A percentile compares a stretch with the other conserved stretches of the same genome.
These are phyloP conservation scores for Tolypocladium nubicola DNA, from an alignment of 2,329 filamentous ascomycete species.

Conservation along the genomic window DNA sequence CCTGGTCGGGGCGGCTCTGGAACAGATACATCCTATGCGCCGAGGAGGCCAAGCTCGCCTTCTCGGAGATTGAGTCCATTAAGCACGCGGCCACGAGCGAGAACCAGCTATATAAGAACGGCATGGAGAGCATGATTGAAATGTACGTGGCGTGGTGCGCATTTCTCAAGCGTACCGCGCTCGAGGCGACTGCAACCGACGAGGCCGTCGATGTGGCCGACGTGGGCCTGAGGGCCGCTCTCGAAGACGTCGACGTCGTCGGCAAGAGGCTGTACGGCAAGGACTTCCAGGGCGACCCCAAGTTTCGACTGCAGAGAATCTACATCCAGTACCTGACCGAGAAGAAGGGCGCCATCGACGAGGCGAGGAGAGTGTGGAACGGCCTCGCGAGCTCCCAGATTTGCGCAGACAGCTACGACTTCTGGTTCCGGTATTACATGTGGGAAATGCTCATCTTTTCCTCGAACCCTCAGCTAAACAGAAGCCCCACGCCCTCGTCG, in stretches of 20 bases:
- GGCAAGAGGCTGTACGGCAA: conserved; percentile 64
- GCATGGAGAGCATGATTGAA: conserved; percentile 79
- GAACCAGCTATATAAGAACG: conserved; percentile 72
- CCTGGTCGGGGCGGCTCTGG: conserved; percentile 88
- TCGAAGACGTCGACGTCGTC: conserved; percentile 77
- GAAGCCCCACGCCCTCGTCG: conserved; percentile 40
- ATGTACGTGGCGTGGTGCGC: conserved; percentile 93
- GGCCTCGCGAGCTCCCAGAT: conserved; percentile 53
- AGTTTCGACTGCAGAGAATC: conserved; percentile 81
- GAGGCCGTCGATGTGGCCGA: conserved; percentile 86
- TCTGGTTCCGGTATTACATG: conserved; percentile 85
- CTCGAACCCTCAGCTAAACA: conserved; percentile 31
- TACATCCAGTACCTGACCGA: conserved; percentile 87
- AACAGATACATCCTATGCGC: conserved; percentile 77
- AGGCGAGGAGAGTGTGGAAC: conserved; percentile 70
- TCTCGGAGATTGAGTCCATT: conserved; percentile 74
- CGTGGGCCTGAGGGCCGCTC: conserved; percentile 72
- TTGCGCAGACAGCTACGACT: conserved; percentile 72
- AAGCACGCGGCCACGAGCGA: conserved; percentile 89
- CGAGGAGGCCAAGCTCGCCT: conserved; percentile 66
- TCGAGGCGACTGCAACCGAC: conserved; percentile 60
- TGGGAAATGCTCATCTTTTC: conserved; percentile 72
- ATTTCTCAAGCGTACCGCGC: conserved; percentile 78
- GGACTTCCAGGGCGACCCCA: conserved; percentile 73
- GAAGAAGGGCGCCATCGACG: conserved; percentile 65